phyloP scores from a whole-genome alignment of 208 protist genomes.

The Leishmania tropica region DNA sequence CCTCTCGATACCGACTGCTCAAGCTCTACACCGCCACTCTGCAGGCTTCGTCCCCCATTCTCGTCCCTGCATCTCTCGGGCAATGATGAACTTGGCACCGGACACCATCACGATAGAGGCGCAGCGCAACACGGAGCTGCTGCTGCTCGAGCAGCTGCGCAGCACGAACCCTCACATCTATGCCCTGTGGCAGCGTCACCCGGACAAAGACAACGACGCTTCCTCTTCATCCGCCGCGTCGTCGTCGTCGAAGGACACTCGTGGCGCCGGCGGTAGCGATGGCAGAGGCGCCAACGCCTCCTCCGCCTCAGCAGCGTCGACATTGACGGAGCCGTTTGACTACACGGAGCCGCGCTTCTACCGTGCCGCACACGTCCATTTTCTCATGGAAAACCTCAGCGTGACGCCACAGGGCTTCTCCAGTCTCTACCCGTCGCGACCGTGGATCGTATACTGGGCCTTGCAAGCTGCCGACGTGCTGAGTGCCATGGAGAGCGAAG shows the following conservation, averaged over 20 bases:
- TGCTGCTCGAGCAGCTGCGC: conserved; percentile 52
- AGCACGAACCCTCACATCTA: conserved; percentile 45
- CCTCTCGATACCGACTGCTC: neutral
- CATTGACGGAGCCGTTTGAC: neutral
- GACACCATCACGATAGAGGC: conserved; percentile 41
- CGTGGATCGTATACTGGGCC: conserved; percentile 84
- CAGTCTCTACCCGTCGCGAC: conserved; percentile 50
- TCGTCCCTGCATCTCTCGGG: neutral
- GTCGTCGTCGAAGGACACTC: neutral
- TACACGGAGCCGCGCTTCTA: conserved; percentile 12
- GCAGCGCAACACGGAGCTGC: conserved; percentile 67
- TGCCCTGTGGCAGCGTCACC: conserved; percentile 50
- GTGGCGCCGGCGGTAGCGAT: neutral
- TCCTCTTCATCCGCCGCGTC: neutral
- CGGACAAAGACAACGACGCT: conserved; percentile 13
- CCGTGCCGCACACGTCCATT: conserved; percentile 35
- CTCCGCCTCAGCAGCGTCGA: neutral
- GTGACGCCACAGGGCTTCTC: conserved; percentile 28
- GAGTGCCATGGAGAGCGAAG: conserved; percentile 39
- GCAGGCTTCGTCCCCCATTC: neutral
- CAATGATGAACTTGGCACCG: conserved; percentile 27
- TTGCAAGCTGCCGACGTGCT: conserved; percentile 82
- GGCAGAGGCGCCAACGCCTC: neutral
- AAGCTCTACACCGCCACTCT: neutral
- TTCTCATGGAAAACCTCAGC: conserved; percentile 34